Evolutionary conservation across 2,329 filamentous ascomycete species (phyloP), one percentile per base, ranked within the genome.

Genomic region (Madurella fahalii): DNA sequence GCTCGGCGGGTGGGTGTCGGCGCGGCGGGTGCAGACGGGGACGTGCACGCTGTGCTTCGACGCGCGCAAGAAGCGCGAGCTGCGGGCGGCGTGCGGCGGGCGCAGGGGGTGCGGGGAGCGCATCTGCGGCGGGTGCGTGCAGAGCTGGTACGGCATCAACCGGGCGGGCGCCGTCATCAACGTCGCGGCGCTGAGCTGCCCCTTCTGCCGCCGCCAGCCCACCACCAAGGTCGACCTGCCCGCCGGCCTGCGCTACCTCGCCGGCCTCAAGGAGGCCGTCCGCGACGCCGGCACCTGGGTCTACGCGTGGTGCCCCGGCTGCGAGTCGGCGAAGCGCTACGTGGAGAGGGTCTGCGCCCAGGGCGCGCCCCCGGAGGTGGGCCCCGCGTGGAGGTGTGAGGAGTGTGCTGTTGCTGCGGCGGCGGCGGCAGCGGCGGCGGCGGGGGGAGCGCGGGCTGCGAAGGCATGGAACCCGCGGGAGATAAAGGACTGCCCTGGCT

Each of bases 141-240:
- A 62, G 16, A 63, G 58, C 2, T 80, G 77, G 77, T 79, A 79
- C 54, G 74, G 75, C 0, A 63, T 74, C 54, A 80, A 80, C 59
- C 47, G 42, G 0, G 64, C 68, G 1, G 76, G 77, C 1, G 61
- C 62, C 1, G 67, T 78, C 12, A 71, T 80, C 61, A 79, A 80
- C 56, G 61, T 74, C 0, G 74, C 76, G 0, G 75, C 78, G 0
- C 71, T 81, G 4, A 67, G 63, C 2, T 79, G 77, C 54, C 76
- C 77, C 1, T 80, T 80, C 65, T 81, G 77, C 55, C 69, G 77
- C 20, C 71, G 77, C 0, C 66, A 62, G 42, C 76, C 76, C 0
- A 67, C 69, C 1, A 61, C 71, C 4, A 67, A 67, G 25, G 25
- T 25, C 50, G 71, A 68, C 1, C 59, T 77, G 2, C 64, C 69